Conservation (phyloP, 345 rosid species). For the Boechera retrofracta region DNA sequence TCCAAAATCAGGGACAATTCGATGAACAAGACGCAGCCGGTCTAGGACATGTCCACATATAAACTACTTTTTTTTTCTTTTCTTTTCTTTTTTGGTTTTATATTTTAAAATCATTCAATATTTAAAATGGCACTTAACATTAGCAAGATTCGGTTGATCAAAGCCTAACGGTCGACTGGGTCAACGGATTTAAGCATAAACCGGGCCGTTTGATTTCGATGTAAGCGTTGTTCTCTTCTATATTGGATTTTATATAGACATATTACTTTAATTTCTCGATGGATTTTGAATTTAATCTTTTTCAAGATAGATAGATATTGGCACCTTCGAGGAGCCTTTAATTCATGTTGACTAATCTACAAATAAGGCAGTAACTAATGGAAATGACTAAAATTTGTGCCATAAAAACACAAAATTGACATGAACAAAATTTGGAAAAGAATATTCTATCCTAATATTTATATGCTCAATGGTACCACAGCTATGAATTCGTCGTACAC, state of each 20-base stretch:
- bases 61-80: too few species aligned
- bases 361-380: neutral
- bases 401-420: neutral
- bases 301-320: slow-evolving; percentile 4
- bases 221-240: neutral
- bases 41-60: slow-evolving; percentile 11
- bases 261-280: neutral
- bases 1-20: slow-evolving; percentile 35
- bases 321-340: neutral
- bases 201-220: neutral
- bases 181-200: slow-evolving; percentile 6
- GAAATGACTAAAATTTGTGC: neutral
- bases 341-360: neutral
- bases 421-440: neutral
- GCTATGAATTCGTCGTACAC: slow-evolving; percentile 19
- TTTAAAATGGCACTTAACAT: neutral
- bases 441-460: slow-evolving; percentile 8
- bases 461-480: slow-evolving; percentile 35
- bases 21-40: slow-evolving; percentile 25
- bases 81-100: neutral
- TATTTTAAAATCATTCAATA: neutral
- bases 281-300: neutral
- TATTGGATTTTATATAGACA: neutral
- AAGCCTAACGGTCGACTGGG: neutral
- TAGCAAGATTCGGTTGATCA: neutral